Base-by-base conservation (phyloP, 345 rosid genomes). In the Brassica cretica region DNA sequence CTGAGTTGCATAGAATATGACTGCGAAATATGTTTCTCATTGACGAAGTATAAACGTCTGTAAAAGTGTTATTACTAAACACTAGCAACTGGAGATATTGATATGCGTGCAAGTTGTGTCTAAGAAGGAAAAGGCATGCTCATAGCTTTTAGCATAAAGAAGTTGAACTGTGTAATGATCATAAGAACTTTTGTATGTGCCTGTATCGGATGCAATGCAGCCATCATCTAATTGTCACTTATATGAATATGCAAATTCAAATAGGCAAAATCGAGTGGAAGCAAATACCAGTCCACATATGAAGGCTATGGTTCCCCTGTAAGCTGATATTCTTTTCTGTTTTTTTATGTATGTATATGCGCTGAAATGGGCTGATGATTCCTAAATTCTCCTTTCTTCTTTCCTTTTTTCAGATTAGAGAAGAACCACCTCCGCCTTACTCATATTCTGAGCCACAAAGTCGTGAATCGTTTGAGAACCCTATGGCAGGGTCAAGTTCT, bases 341-440 rank as follows among this genome's bases (percentile, higher is more conserved):
- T 0, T 65, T 18, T 14, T 6, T 78, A 8, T 16, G 60, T 53
- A 16, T 70, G 15, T 39, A 55, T 51, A 71, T 76, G 41, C 8
- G 37, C 19, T 74, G 27, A 75, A 6, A 5, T 35, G 32, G n/a
- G 32, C 67, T 37, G 63, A n/a, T 64, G 68, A 18, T 35, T 71
- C 10, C 19, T 53, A 5, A 53, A 15, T 56, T 16, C 44, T 66
- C 16, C 51, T 16, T 71, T 75, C 32, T 71, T 71, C 10, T 25
- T 11, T 55, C 64, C 41, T 37, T 33, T 44, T 66, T 77, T 64
- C 91, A 92, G 98, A 91, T 89, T 33, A 86, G 93, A 78, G 98
- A 92, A 88, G 99, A 92, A 76, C 97, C 98, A 77, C 98, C 97
- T 74, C 98, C 93, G 12, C 88, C 97, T 12, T 95, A 93, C 73